Evolutionary conservation across 805 yeast species (phyloP).

Genomic region (Saturnispora silvae): DNA sequence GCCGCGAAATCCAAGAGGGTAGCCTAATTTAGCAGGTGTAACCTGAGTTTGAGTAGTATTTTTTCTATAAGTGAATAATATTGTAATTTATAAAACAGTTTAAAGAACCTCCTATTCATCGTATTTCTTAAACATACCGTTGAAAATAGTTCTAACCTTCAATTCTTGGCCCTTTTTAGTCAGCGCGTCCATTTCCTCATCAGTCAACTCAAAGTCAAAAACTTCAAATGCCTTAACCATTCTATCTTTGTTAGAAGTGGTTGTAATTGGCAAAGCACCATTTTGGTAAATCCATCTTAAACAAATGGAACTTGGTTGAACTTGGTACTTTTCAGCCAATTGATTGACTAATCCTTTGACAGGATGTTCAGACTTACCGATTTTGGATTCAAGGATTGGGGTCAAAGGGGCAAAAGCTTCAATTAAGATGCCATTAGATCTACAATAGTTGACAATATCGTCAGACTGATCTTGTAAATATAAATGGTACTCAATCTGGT

Average conservation of each 20-base stretch:
- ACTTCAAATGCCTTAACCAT: constrained; percentile 45
- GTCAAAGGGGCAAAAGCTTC: constrained; percentile 63
- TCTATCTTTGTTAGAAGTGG: constrained; percentile 50
- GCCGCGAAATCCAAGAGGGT: too few species aligned
- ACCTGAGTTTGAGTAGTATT: too few species aligned
- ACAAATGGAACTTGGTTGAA: constrained; percentile 52
- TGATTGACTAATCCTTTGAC: constrained; percentile 25
- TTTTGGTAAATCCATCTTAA: constrained; percentile 60
- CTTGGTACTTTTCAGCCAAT: constrained; percentile 46
- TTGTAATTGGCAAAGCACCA: constrained; percentile 65
- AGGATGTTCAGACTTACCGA: constrained; percentile 30
- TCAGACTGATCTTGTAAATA: constrained; percentile 55
- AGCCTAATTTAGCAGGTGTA: too few species aligned
- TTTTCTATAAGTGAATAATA: too few species aligned
- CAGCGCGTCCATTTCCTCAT: constrained; percentile 39
- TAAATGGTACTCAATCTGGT: constrained; percentile 63
- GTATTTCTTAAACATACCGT: constrained; percentile 1
- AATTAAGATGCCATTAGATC: constrained; percentile 38
- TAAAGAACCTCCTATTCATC: neutral
- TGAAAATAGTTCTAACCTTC: constrained; percentile 6
- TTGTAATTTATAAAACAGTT: too few species aligned
- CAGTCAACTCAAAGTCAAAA: constrained; percentile 42
- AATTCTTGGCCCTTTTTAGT: constrained; percentile 30
- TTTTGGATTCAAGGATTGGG: constrained; percentile 40
- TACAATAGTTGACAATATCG: constrained; percentile 41